These are phyloP conservation scores for Boletus eberwhitei DNA, from an alignment of 768 basidiomycete genomes.

Conservation along the genomic window DNA sequence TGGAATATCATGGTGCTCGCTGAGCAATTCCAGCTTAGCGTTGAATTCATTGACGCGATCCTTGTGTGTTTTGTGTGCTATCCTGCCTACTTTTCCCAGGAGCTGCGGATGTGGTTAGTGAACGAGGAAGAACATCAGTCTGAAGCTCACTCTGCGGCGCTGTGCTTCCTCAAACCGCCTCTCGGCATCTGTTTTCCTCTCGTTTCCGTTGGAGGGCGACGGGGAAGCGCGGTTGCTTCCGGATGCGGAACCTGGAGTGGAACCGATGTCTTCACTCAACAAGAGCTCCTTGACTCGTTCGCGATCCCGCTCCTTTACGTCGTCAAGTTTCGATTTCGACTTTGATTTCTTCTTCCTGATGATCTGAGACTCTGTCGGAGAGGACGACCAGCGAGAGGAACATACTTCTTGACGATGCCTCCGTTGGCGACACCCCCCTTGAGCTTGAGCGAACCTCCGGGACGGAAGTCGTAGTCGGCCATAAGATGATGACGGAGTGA, in stretches of 20 bases:
- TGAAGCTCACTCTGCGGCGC: slow-evolving; percentile 61
- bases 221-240: slow-evolving; percentile 64
- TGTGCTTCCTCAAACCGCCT: slow-evolving; percentile 86
- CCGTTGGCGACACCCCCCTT: slow-evolving; percentile 80
- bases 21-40: slow-evolving; percentile 75
- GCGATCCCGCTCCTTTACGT: slow-evolving; percentile 41
- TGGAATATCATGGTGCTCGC: slow-evolving; percentile 94
- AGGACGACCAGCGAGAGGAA: slow-evolving; percentile 1
- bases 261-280: slow-evolving; percentile 45
- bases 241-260: slow-evolving; percentile 42
- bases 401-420: slow-evolving; percentile 81
- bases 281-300: slow-evolving; percentile 47
- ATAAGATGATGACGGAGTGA: slow-evolving; percentile 37
- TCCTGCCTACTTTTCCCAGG: slow-evolving; percentile 65
- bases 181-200: slow-evolving; percentile 83
- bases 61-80: slow-evolving; percentile 87
- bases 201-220: slow-evolving; percentile 43
- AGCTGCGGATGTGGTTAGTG: slow-evolving; percentile 46
- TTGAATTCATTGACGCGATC: slow-evolving; percentile 93
- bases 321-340: slow-evolving; percentile 57
- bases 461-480: slow-evolving; percentile 83
- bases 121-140: not conserved
- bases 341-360: slow-evolving; percentile 82
- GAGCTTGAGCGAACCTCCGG: slow-evolving; percentile 86
- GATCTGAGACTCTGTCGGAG: slow-evolving; percentile 7